Base-by-base conservation (phyloP, 306 rosid species). In the Rosa multiflora region DNA sequence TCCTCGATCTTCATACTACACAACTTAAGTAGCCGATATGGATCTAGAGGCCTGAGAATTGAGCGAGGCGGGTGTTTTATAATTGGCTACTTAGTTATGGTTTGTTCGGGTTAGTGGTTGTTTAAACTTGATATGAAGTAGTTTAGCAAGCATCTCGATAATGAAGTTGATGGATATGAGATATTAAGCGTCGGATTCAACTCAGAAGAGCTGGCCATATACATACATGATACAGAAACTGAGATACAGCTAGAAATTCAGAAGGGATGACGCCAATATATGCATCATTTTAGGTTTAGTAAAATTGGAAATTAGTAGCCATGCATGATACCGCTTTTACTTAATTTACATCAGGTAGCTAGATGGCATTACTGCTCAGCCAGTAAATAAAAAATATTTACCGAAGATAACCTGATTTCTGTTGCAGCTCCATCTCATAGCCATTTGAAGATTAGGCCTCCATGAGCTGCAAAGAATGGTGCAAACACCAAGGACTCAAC, bases 401-500 rank as follows among this genome's bases (percentile, higher is more conserved):
- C 66, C 10, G 4, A n/a, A 44, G 69, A 39, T 32, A 67, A 58
- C 26, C 48, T 13, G 61, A 67, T 47, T 20, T 14, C 6, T 55
- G 26, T 55, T 67, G 14, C 72, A 72, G 43, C 74, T 78, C 61
- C 37, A 17, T 43, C 72, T 78, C 76, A 88, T 63, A 88, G 74
- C 61, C 68, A 47, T 72, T 87, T 86, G 91, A 90, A 90, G 80
- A 90, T 76, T 42, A 90, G 76, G 75, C 92, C 94, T 67, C 92
- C 94, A 73, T 90, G 94, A 63, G 90, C 62, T 9, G 90, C 89
- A 72, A 86, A 90, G 82, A 90, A 90, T 2, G 94, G 90, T 67
- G 94, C 94, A 85, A 88, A 86, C 4, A 86, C 90, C 82, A 90
- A 85, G 84, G 89, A 87, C 81, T 88, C 92, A 5, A 85, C 91